Evolutionary conservation across 2,329 filamentous ascomycete genomes (phyloP).

Genomic region (Colletotrichum higginsianum): DNA sequence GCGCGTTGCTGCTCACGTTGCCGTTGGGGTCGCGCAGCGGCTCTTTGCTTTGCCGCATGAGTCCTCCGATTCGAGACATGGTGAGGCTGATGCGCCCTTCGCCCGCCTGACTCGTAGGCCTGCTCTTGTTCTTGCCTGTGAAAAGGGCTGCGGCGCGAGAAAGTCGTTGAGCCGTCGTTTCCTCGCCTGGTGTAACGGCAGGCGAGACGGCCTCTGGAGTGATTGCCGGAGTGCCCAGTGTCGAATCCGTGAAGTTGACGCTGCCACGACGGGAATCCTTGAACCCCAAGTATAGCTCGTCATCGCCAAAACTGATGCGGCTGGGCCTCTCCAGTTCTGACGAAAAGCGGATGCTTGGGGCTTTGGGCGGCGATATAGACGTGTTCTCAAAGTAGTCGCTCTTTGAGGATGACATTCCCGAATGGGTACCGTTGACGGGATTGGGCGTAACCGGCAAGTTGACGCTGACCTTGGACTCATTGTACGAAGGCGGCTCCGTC

Average conservation of each 20-base stretch:
- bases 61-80: slow-evolving; percentile 68
- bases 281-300: slow-evolving; percentile 52
- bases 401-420: slow-evolving; percentile 50
- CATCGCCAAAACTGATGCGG: slow-evolving; percentile 64
- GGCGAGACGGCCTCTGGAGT: slow-evolving; percentile 56
- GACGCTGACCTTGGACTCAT: slow-evolving; percentile 63
- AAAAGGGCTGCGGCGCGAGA: slow-evolving; percentile 72
- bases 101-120: slow-evolving; percentile 71
- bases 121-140: slow-evolving; percentile 63
- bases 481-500: slow-evolving; percentile 72
- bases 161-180: slow-evolving; percentile 67
- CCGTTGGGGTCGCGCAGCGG: slow-evolving; percentile 52
- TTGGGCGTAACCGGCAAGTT: slow-evolving; percentile 50
- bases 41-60: slow-evolving; percentile 68
- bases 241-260: slow-evolving; percentile 63
- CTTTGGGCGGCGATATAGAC: slow-evolving; percentile 53
- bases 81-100: slow-evolving; percentile 71
- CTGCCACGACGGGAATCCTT: slow-evolving; percentile 66
- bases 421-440: slow-evolving; percentile 47
- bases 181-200: slow-evolving; percentile 63
- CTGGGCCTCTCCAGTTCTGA: slow-evolving; percentile 65
- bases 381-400: slow-evolving; percentile 63
- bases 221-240: slow-evolving; percentile 54
- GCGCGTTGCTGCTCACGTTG: slow-evolving; percentile 39
- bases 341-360: slow-evolving; percentile 69